A percentile compares a stretch with the other conserved stretches of the same genome.
phyloP scores from a whole-genome alignment of 2,329 filamentous ascomycete species.

The Aspergillus melleus region DNA sequence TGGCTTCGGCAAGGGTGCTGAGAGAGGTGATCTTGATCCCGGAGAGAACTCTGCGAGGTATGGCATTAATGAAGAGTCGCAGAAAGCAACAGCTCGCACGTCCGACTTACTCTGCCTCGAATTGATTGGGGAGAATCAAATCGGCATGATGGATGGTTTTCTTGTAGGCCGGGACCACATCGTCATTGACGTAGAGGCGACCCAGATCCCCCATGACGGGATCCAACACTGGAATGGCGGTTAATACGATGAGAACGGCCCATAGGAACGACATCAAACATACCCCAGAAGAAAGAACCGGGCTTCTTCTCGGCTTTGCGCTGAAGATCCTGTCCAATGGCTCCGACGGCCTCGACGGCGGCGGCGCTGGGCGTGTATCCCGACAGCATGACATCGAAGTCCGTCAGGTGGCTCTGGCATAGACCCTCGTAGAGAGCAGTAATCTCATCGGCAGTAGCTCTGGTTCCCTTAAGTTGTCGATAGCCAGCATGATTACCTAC shows the following conservation, averaged over 20 bases:
- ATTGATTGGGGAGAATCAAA: conserved; percentile 92
- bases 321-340: conserved; percentile 79
- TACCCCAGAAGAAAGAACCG: conserved; percentile 85
- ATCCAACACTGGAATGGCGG: conserved; percentile 66
- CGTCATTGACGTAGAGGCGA: conserved; percentile 83
- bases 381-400: conserved; percentile 92
- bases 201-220: conserved; percentile 99
- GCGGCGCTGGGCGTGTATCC: conserved; percentile 91
- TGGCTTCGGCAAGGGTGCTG: conserved; percentile 68
- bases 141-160: conserved; percentile 77
- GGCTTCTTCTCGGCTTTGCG: conserved; percentile 61
- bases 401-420: conserved; percentile 76
- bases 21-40: conserved; percentile 80
- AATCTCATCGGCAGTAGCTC: conserved; percentile 79
- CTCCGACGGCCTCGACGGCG: conserved; percentile 78
- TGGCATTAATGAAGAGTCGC: background rate
- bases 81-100: background rate
- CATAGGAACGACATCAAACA: conserved; percentile 17
- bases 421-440: conserved; percentile 80
- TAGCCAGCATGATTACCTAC: conserved; percentile 95
- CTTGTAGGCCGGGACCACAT: conserved; percentile 90
- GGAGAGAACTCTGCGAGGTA: conserved; percentile 66
- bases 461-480: conserved; percentile 80
- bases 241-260: conserved; percentile 5
- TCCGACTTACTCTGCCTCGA: conserved; percentile 80